Conservation (phyloP, 495 filamentous ascomycete genomes). For the Xylaria bambusicola region DNA sequence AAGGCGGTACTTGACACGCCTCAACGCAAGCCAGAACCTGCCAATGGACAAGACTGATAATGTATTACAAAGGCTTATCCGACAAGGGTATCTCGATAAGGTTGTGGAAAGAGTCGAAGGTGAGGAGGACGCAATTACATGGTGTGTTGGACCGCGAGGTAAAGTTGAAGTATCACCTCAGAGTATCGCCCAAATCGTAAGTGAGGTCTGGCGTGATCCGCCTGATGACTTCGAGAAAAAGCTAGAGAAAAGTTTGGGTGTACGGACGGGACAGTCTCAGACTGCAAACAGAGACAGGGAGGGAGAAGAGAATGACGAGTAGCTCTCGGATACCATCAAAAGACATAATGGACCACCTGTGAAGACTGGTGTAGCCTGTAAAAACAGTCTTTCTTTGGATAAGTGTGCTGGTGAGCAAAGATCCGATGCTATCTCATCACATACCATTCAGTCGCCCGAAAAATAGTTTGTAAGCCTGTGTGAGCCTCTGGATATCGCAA, state of each 20-base stretch:
- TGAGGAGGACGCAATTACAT: constrained; percentile 76
- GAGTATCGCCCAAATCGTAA: constrained; percentile 70
- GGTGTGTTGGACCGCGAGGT: constrained; percentile 78
- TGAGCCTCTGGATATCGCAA: neutral
- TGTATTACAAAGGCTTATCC: constrained; percentile 70
- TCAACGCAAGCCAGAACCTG: constrained; percentile 75
- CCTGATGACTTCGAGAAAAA: constrained; percentile 55
- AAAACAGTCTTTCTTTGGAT: too few relatives aligned
- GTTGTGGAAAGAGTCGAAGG: constrained; percentile 60
- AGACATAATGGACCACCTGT: too few relatives aligned
- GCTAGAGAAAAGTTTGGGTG: constrained; percentile 55
- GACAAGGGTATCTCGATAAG: constrained; percentile 79
- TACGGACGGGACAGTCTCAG: constrained; percentile 32
- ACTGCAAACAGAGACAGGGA: constrained; percentile 34
- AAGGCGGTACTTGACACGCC: constrained; percentile 68
- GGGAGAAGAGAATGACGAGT: constrained; percentile 31
- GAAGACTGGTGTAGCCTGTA: too few relatives aligned
- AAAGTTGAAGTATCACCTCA: constrained; percentile 80
- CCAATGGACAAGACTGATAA: constrained; percentile 76
- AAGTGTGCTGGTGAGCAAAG: too few relatives aligned
- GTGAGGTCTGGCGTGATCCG: constrained; percentile 55
- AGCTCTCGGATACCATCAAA: too few relatives aligned
- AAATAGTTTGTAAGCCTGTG: neutral
- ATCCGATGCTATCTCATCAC: too few relatives aligned
- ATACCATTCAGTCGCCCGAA: too few relatives aligned